Percentiles rank a stretch among this genome's conserved stretches.
Conservation (phyloP, 805 yeast genomes). For the Debaryomyces castellii region DNA sequence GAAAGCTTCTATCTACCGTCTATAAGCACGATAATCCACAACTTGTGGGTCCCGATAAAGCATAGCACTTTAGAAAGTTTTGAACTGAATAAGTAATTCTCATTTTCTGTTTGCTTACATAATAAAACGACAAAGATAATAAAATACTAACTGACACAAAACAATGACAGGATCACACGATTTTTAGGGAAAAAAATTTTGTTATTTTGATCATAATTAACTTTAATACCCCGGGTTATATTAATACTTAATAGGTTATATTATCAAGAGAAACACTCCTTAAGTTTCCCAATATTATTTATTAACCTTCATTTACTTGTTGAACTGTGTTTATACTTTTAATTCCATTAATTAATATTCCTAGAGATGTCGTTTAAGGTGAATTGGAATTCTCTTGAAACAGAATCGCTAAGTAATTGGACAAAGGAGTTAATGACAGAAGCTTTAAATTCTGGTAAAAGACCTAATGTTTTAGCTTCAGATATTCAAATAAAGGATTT, state of each 20-base stretch:
- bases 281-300: too few relatives aligned
- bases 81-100: too few relatives aligned
- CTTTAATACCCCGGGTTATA: background rate
- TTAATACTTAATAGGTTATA: background rate
- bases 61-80: too few relatives aligned
- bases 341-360: background rate
- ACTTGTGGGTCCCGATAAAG: background rate
- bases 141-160: background rate
- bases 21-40: background rate
- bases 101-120: background rate
- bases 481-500: constrained; percentile 66
- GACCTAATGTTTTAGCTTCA: constrained; percentile 70
- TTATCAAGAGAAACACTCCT: too few relatives aligned
- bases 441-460: constrained; percentile 70
- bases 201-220: background rate
- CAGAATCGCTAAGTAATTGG: constrained; percentile 60
- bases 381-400: constrained; percentile 73
- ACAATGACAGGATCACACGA: background rate
- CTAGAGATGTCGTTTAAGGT: constrained; percentile 69
- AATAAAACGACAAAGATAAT: background rate
- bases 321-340: too few relatives aligned
- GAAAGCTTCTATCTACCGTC: background rate
- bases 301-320: too few relatives aligned
- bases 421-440: constrained; percentile 65
- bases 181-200: background rate